phyloP scores from a whole-genome alignment of 2,329 filamentous ascomycete genomes.

The Beauveria australis region DNA sequence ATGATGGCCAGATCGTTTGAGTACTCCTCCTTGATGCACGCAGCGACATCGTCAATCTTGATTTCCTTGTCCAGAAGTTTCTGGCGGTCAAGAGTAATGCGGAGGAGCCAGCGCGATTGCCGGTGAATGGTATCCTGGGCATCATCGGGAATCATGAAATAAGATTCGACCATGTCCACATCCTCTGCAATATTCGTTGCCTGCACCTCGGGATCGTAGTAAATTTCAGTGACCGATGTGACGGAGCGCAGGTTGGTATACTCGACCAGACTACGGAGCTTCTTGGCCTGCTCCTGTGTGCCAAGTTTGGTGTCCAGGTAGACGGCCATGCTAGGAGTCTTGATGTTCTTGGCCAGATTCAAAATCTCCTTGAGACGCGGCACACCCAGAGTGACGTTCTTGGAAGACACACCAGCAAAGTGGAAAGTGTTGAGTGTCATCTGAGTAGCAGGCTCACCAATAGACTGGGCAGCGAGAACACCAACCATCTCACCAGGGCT shows the following conservation, averaged over 20 bases:
- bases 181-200: conserved; percentile 81
- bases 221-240: conserved; percentile 87
- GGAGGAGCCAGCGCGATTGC: conserved; percentile 92
- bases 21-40: conserved; percentile 84
- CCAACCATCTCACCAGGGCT: conserved; percentile 98
- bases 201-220: conserved; percentile 89
- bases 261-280: conserved; percentile 80
- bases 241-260: conserved; percentile 91
- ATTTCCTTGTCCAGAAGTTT: conserved; percentile 94
- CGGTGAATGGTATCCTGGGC: conserved; percentile 50
- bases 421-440: conserved; percentile 99
- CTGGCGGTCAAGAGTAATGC: conserved; percentile 85
- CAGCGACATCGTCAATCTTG: conserved; percentile 82
- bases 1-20: conserved; percentile 80
- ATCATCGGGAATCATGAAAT: conserved; percentile 89
- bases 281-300: conserved; percentile 74
- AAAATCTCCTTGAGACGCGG: conserved; percentile 99
- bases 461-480: conserved; percentile 93
- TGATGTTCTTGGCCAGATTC: conserved; percentile 95
- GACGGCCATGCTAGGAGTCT: conserved; percentile 95
- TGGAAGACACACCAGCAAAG: conserved; percentile 98
- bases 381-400: conserved; percentile 98
- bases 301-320: conserved; percentile 61
- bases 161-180: conserved; percentile 89
- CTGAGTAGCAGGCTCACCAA: conserved; percentile 96